Evolutionary conservation across 2,329 filamentous ascomycete species (phyloP), one percentile per base, ranked within the genome.

Genomic region (Teratosphaeria pseudoeucalypti): DNA sequence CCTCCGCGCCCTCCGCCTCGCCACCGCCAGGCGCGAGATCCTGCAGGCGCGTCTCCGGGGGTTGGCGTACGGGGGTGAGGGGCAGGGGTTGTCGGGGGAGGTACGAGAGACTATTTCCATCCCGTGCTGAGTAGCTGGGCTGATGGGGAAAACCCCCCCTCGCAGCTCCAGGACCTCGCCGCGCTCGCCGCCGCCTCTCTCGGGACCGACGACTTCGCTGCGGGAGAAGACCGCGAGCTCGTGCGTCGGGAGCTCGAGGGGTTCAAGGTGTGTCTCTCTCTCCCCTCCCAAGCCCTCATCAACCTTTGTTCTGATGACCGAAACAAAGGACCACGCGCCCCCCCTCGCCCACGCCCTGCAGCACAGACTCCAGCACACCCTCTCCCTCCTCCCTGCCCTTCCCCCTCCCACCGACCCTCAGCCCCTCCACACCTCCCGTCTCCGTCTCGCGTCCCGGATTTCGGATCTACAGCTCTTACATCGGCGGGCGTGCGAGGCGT

Each of bases 111-210:
- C 7, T 32, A 3, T 6, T 32, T 5, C 7, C 7, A 1, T 2
- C 29, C 29, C 29, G 4, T 3, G 29, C 29, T 1, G 23, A 23
- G n/a, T n/a, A n/a, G n/a, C n/a, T n/a, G n/a, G n/a, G n/a, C n/a
- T n/a, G n/a, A n/a, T n/a, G n/a, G n/a, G n/a, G n/a, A n/a, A n/a
- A n/a, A n/a, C n/a, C n/a, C n/a, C n/a, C n/a, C n/a, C n/a, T n/a
- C n/a, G n/a, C n/a, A 76, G 65, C 67, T 80, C 1, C 73, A 75
- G 63, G 68, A 77, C 55, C 66, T 75, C 5, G 75, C 77, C 34
- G 74, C 75, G n/a, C 69, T 77, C 9, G 66, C 75, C 5, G 71
- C 71, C 11, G 76, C 77, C 0, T 70, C 72, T 49, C 68, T 79
- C 10, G 71, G 69, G 2, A 1, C 23, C 19, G 71, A 71, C 52